phyloP scores from a whole-genome alignment of 768 basidiomycete species.

The Dioszegia crocea region DNA sequence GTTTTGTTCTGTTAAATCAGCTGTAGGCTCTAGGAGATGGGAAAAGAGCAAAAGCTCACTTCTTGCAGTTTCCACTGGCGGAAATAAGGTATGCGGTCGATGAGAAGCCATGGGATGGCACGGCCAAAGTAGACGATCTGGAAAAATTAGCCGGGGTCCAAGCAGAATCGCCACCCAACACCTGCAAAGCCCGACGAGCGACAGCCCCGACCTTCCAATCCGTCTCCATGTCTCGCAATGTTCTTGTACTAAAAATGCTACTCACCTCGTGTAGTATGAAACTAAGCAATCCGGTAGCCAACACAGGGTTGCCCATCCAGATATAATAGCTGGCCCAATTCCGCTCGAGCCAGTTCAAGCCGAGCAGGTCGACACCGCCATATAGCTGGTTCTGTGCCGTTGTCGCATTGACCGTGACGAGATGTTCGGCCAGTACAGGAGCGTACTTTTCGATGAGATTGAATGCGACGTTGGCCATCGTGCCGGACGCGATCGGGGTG shows the following conservation, averaged over 20 bases:
- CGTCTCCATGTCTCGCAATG: too few relatives aligned
- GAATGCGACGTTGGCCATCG: slow-evolving; percentile 25
- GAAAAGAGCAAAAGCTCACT: slow-evolving; percentile 41
- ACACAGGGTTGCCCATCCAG: slow-evolving; percentile 76
- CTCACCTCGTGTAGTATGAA: slow-evolving; percentile 91
- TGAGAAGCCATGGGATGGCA: slow-evolving; percentile 84
- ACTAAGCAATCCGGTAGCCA: slow-evolving; percentile 90
- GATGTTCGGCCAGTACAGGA: slow-evolving; percentile 42
- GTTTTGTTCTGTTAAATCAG: slow-evolving; percentile 63
- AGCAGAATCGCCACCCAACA: neutral
- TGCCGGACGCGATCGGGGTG: neutral
- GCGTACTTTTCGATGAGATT: slow-evolving; percentile 37
- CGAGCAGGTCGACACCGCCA: slow-evolving; percentile 37
- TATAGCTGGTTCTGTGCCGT: slow-evolving; percentile 72
- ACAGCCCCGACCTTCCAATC: too few relatives aligned
- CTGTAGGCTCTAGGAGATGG: neutral
- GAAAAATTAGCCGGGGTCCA: neutral
- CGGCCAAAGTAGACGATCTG: slow-evolving; percentile 98
- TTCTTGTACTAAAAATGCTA: neutral
- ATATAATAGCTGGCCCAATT: slow-evolving; percentile 80
- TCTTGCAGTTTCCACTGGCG: slow-evolving; percentile 89
- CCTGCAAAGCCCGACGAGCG: too few relatives aligned
- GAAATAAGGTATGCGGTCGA: slow-evolving; percentile 92
- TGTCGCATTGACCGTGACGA: slow-evolving; percentile 67
- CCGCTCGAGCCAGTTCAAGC: slow-evolving; percentile 56